phyloP scores from a whole-genome alignment of 2,329 filamentous ascomycete genomes.

The Talaromyces verruculosus region DNA sequence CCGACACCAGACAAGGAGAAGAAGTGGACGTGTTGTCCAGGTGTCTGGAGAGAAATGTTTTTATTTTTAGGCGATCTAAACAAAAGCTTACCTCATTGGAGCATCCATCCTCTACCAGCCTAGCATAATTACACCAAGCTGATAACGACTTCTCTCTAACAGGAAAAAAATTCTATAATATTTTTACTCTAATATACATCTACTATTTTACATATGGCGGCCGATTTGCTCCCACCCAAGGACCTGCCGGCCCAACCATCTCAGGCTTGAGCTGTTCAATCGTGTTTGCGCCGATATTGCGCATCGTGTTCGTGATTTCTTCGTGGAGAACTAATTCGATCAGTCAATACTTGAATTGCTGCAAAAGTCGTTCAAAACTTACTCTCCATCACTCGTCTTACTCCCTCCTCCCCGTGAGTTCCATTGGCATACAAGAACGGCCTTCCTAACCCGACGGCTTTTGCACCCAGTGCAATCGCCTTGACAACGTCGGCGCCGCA shows the following conservation, averaged over 20 bases:
- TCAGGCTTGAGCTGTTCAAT: slow-evolving; percentile 7
- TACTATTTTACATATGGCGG: background rate
- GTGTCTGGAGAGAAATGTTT: background rate
- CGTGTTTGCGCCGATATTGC: slow-evolving; percentile 1
- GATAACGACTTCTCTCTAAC: no score
- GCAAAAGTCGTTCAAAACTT: background rate
- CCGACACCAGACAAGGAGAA: background rate
- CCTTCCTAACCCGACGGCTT: background rate
- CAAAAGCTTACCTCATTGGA: background rate
- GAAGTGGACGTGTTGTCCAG: background rate
- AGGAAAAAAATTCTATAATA: background rate
- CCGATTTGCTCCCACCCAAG: slow-evolving; percentile 2
- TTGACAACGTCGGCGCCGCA: background rate
- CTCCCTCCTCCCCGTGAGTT: background rate
- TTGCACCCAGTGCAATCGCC: background rate
- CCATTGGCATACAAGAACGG: background rate
- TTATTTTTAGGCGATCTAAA: background rate
- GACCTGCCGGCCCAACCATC: slow-evolving; percentile 2
- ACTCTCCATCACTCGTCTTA: background rate
- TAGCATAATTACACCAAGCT: no score
- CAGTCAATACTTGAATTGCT: background rate
- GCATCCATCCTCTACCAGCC: no score
- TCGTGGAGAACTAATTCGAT: background rate
- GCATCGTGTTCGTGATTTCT: background rate
- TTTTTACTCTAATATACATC: background rate